phyloP scores from a whole-genome alignment of 768 basidiomycete genomes.

The Mycena crocata region DNA sequence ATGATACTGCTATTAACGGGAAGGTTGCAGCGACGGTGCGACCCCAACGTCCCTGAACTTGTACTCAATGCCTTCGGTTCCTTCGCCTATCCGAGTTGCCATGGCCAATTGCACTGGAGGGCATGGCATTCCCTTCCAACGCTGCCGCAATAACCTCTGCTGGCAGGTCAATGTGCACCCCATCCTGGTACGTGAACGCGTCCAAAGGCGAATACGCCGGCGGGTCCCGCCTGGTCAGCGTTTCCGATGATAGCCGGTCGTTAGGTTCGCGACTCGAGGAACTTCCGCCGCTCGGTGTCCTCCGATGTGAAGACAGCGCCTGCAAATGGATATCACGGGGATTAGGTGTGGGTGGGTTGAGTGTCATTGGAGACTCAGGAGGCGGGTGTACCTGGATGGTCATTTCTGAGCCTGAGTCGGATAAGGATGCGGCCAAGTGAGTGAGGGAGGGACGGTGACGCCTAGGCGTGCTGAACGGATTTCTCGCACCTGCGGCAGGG shows the following conservation, averaged over 20 bases:
- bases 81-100: constrained; percentile 66
- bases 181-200: constrained; percentile 85
- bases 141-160: constrained; percentile 93
- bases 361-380: constrained; percentile 82
- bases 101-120: constrained; percentile 68
- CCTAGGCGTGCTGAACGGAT: constrained; percentile 81
- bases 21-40: neutral
- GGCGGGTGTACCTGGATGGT: constrained; percentile 79
- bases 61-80: constrained; percentile 60
- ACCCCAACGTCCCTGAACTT: constrained; percentile 6
- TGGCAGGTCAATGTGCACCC: constrained; percentile 93
- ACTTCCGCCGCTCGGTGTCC: constrained; percentile 49
- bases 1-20: constrained; percentile 17
- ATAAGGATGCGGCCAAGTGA: constrained; percentile 69
- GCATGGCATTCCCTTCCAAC: constrained; percentile 77
- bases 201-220: constrained; percentile 93
- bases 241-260: constrained; percentile 48
- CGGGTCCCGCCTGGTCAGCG: constrained; percentile 71
- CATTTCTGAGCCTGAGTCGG: constrained; percentile 75
- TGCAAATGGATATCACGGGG: constrained; percentile 85
- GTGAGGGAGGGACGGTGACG: constrained; percentile 73
- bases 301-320: constrained; percentile 63
- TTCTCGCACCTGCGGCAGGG: constrained; percentile 81
- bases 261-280: constrained; percentile 37
- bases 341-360: constrained; percentile 89